Conservation (phyloP, 192 early-diverging fungal species). For the Linnemannia exigua region DNA sequence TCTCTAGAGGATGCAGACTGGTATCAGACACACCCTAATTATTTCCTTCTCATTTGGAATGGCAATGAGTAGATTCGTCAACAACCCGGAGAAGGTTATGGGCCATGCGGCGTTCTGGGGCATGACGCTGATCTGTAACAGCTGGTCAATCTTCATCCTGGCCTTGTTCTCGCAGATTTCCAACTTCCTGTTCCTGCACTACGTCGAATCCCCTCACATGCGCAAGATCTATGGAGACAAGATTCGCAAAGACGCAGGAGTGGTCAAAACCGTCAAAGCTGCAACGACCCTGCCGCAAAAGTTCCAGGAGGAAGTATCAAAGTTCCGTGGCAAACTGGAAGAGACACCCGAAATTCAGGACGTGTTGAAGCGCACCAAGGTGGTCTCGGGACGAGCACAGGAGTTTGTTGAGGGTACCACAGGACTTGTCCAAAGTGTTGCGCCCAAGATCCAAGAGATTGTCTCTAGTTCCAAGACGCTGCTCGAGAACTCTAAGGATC, state of each 20-base stretch:
- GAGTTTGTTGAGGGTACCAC: conserved; percentile 73
- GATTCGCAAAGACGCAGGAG: conserved; percentile 86
- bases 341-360: conserved; percentile 64
- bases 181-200: conserved; percentile 86
- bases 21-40: not conserved
- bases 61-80: conserved; percentile 73
- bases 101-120: conserved; percentile 96
- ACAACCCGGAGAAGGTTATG: conserved; percentile 95
- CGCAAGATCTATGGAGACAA: conserved; percentile 86
- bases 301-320: conserved; percentile 62
- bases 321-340: conserved; percentile 51
- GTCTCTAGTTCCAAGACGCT: conserved; percentile 59
- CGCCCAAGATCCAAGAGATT: conserved; percentile 63
- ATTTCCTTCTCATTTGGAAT: not conserved
- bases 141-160: conserved; percentile 82
- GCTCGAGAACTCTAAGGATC: conserved; percentile 55
- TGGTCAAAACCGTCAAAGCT: conserved; percentile 78
- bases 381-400: conserved; percentile 67
- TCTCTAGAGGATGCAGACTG: not conserved
- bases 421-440: conserved; percentile 64
- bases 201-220: conserved; percentile 96
- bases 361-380: conserved; percentile 65
- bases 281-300: conserved; percentile 70
- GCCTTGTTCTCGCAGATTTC: conserved; percentile 87
- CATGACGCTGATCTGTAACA: conserved; percentile 86